Evolutionary conservation across 306 rosid genomes (phyloP).

Genomic region (Sicyos baderoa): DNA sequence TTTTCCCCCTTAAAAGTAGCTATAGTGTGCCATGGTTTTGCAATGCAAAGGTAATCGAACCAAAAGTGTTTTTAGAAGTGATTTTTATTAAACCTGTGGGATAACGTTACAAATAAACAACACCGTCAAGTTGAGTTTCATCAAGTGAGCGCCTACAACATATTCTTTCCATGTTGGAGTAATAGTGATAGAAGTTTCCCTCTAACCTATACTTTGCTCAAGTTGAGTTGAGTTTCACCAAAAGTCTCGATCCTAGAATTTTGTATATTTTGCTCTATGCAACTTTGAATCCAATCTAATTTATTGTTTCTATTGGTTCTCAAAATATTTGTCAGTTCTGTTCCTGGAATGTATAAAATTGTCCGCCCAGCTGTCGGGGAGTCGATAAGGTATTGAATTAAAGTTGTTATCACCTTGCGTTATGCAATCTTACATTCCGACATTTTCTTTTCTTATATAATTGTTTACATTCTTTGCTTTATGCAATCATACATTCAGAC

Average conservation of each 20-base stretch:
- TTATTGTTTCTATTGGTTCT: constrained; percentile 29
- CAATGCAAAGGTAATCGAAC: not conserved
- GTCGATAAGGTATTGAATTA: constrained; percentile 55
- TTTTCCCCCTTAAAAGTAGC: not conserved
- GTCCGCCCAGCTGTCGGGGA: constrained; percentile 98
- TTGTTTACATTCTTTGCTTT: not conserved
- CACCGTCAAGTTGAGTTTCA: not conserved
- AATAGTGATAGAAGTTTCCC: not conserved
- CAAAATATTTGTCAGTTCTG: constrained; percentile 42
- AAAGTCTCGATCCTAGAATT: too few relatives aligned
- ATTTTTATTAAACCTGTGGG: not conserved
- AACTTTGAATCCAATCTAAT: not conserved
- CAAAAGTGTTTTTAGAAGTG: not conserved
- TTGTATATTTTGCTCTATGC: not conserved
- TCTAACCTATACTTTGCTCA: not conserved
- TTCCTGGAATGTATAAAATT: constrained; percentile 66
- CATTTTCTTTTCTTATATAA: not conserved
- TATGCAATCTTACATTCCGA: not conserved
- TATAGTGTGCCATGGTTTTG: not conserved
- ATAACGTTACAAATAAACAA: not conserved
- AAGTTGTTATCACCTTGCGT: constrained; percentile 16
- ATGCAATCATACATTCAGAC: not conserved
- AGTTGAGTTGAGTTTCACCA: too few relatives aligned
- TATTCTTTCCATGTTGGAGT: not conserved
- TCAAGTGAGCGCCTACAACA: not conserved